phyloP scores from a whole-genome alignment of 257 asterid genomes.

The Marsdenia floribunda region DNA sequence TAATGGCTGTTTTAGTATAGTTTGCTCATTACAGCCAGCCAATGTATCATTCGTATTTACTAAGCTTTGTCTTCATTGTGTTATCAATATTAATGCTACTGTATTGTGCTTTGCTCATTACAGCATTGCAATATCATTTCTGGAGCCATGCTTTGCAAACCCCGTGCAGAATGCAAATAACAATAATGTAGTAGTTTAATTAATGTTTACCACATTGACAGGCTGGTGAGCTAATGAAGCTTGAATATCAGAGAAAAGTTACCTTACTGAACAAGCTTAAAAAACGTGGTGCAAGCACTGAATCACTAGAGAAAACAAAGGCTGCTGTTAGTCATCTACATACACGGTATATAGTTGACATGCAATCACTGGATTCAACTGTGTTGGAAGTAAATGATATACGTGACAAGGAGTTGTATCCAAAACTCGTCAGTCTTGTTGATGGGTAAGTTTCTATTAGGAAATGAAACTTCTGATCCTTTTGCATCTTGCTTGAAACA shows the following conservation, averaged over 20 bases:
- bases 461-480: neutral
- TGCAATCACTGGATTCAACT: slow-evolving; percentile 94
- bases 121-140: neutral
- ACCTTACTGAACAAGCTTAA: slow-evolving; percentile 62
- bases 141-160: neutral
- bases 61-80: neutral
- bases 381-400: slow-evolving; percentile 87
- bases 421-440: slow-evolving; percentile 77
- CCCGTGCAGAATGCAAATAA: neutral
- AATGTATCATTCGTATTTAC: neutral
- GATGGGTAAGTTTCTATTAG: slow-evolving; percentile 53
- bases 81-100: neutral
- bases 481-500: neutral
- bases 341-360: slow-evolving; percentile 90
- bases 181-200: neutral
- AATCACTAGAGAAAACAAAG: slow-evolving; percentile 85
- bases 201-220: slow-evolving; percentile 19
- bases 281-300: slow-evolving; percentile 68
- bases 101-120: neutral
- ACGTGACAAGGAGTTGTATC: slow-evolving; percentile 85
- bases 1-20: neutral
- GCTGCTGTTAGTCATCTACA: slow-evolving; percentile 97
- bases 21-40: neutral
- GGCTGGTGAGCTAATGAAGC: slow-evolving; percentile 88
- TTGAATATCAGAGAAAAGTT: slow-evolving; percentile 86